These are phyloP conservation scores for Apiotrichum veenhuisii DNA, from an alignment of 1,284 basidiomycete species.

Conservation along the genomic window DNA sequence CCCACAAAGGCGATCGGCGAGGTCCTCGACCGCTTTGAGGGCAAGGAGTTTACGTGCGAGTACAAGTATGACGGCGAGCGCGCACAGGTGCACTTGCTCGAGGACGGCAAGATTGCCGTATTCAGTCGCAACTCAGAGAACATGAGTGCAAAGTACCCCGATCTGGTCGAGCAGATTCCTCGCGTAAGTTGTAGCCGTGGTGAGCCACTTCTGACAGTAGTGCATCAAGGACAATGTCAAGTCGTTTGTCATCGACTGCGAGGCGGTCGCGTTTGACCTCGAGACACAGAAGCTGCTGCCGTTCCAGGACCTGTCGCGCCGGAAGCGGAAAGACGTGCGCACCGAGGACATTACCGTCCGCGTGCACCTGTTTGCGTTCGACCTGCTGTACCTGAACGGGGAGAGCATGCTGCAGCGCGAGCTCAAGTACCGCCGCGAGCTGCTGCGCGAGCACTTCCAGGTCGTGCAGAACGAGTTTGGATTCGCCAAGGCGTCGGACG, in stretches of 20 bases:
- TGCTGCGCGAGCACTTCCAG: conserved; percentile 76
- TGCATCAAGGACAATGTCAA: conserved; percentile 72
- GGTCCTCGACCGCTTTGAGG: conserved; percentile 95
- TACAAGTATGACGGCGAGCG: conserved; percentile 99
- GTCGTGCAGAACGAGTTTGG: conserved; percentile 84
- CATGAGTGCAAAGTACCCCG: conserved; percentile 99
- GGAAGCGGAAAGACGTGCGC: conserved; percentile 81
- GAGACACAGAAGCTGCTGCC: conserved; percentile 64
- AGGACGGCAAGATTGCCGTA: conserved; percentile 74
- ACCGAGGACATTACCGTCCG: conserved; percentile 57
- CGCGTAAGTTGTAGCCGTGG: conserved; percentile 63
- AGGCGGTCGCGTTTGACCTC: conserved; percentile 74
- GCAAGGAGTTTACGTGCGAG: conserved; percentile 94
- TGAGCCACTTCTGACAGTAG: conserved; percentile 50
- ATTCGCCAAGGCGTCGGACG: conserved; percentile 87
- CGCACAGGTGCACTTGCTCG: conserved; percentile 83
- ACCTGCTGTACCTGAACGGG: conserved; percentile 57
- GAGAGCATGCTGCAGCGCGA: conserved; percentile 49
- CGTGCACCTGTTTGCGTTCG: conserved; percentile 58
- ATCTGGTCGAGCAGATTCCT: conserved; percentile 89
- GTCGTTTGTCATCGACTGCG: conserved; percentile 79
- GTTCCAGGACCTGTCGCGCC: conserved; percentile 80
- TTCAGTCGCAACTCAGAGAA: conserved; percentile 98
- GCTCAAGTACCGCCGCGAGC: conserved; percentile 62
- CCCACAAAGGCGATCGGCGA: conserved; percentile 99